Conservation (phyloP, 23 red algal species). For the Agarophyton chilense region DNA sequence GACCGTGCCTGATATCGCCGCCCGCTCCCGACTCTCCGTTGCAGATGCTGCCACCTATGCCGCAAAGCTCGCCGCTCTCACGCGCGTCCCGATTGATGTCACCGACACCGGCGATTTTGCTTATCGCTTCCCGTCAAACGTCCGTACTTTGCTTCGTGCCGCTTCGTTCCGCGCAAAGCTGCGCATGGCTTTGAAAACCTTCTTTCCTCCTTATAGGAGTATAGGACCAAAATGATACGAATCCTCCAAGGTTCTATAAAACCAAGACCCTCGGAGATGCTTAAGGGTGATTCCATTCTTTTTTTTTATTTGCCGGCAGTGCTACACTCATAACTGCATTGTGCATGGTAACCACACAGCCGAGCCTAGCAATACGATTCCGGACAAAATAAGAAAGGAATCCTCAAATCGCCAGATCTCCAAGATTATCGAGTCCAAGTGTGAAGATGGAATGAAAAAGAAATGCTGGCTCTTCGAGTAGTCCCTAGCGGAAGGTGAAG, state of each 20-base stretch:
- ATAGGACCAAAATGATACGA: constrained; percentile 5
- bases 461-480: constrained; percentile 50
- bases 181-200: constrained; percentile 51
- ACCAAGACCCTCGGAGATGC: not conserved
- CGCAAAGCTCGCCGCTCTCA: constrained; percentile 73
- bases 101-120: constrained; percentile 84
- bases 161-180: constrained; percentile 54
- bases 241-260: not conserved
- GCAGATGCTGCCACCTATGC: constrained; percentile 40
- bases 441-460: constrained; percentile 1
- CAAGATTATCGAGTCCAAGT: constrained; percentile 16
- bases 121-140: constrained; percentile 79
- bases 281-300: constrained; percentile 58
- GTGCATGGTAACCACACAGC: constrained; percentile 50
- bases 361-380: constrained; percentile 14
- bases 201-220: constrained; percentile 35
- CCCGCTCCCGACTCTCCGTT: constrained; percentile 60
- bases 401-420: not conserved
- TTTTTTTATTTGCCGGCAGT: constrained; percentile 74
- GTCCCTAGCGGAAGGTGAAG: not conserved
- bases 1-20: constrained; percentile 88
- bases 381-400: constrained; percentile 52
- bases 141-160: constrained; percentile 48
- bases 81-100: constrained; percentile 77
- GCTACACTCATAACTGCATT: constrained; percentile 48